Percentiles rank a stretch among this genome's conserved stretches.
These are phyloP conservation scores for Globisporangium okanoganense DNA, from an alignment of 352 stramenopile species.

Conservation along the genomic window DNA sequence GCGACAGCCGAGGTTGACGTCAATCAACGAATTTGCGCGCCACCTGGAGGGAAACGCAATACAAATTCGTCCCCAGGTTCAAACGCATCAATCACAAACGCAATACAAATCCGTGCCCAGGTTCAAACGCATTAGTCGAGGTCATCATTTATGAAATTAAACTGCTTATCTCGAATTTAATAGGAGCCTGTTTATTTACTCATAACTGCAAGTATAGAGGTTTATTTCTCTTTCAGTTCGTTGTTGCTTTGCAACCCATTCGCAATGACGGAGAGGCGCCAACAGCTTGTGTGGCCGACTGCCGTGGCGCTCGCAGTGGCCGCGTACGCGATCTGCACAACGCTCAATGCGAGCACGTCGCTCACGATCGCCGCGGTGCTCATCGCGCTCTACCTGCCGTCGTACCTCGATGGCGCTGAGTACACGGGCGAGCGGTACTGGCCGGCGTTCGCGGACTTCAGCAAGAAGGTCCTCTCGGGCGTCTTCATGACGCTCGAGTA, in stretches of 20 bases:
- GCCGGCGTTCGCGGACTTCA: constrained; percentile 49
- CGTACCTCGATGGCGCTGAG: constrained; percentile 53
- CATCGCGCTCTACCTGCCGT: constrained; percentile 45
- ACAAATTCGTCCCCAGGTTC: background rate
- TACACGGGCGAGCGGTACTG: constrained; percentile 55
- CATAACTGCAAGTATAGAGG: too few species aligned
- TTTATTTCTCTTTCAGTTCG: too few species aligned
- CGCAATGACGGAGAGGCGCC: constrained; percentile 11
- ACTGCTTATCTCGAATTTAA: too few species aligned
- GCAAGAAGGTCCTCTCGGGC: constrained; percentile 23
- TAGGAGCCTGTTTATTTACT: too few species aligned
- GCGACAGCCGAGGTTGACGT: too few species aligned
- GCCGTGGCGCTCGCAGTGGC: constrained; percentile 27
- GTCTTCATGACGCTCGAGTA: constrained; percentile 65
- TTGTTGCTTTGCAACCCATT: too few species aligned
- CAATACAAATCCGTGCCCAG: background rate
- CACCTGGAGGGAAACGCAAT: constrained; percentile 4
- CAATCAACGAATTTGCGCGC: background rate
- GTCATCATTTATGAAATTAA: background rate
- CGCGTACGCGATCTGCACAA: constrained; percentile 25
- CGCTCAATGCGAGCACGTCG: constrained; percentile 16
- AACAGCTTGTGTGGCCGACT: constrained; percentile 26
- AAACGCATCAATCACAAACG: constrained; percentile 2
- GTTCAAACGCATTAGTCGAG: background rate
- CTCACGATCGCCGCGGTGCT: constrained; percentile 21